Evolutionary conservation across 768 basidiomycete genomes (phyloP).

Genomic region (Boletus huronensis): DNA sequence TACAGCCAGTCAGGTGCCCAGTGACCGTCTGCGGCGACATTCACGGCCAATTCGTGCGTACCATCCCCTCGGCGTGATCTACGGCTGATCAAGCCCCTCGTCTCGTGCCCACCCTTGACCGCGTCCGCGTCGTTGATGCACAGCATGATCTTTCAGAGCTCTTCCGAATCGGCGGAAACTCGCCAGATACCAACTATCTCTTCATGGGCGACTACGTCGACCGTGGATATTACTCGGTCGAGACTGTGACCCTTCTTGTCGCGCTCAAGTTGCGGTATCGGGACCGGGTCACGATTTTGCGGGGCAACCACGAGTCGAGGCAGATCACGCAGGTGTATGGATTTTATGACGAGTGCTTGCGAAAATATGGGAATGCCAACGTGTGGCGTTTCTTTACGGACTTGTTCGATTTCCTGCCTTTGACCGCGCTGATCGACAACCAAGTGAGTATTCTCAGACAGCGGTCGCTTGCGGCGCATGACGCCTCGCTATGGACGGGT

Average conservation of each 20-base stretch:
- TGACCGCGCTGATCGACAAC: slow-evolving; percentile 97
- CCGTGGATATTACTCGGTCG: slow-evolving; percentile 98
- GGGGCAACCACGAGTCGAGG: slow-evolving; percentile 97
- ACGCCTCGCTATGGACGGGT: neutral
- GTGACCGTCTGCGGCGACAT: slow-evolving; percentile 99
- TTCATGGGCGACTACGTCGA: slow-evolving; percentile 99
- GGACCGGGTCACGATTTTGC: slow-evolving; percentile 95
- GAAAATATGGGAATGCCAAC: slow-evolving; percentile 99
- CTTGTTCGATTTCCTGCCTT: slow-evolving; percentile 94
- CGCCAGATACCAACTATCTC: slow-evolving; percentile 98
- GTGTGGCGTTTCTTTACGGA: slow-evolving; percentile 99
- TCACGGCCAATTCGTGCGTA: slow-evolving; percentile 98
- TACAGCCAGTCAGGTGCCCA: slow-evolving; percentile 96
- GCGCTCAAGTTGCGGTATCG: slow-evolving; percentile 97
- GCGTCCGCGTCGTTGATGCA: slow-evolving; percentile 6
- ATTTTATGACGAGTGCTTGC: slow-evolving; percentile 98
- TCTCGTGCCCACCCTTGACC: slow-evolving; percentile 12
- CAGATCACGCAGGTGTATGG: slow-evolving; percentile 99
- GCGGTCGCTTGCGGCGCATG: neutral
- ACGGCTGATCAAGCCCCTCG: slow-evolving; percentile 20
- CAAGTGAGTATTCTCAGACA: slow-evolving; percentile 67
- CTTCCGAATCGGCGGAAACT: slow-evolving; percentile 97
- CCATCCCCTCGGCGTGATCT: slow-evolving; percentile 18
- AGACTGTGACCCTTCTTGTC: slow-evolving; percentile 96
- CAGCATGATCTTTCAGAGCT: slow-evolving; percentile 99